These are phyloP conservation scores for Aspergillus pseudoterreus DNA, from an alignment of 2,329 filamentous ascomycete genomes.

Conservation along the genomic window DNA sequence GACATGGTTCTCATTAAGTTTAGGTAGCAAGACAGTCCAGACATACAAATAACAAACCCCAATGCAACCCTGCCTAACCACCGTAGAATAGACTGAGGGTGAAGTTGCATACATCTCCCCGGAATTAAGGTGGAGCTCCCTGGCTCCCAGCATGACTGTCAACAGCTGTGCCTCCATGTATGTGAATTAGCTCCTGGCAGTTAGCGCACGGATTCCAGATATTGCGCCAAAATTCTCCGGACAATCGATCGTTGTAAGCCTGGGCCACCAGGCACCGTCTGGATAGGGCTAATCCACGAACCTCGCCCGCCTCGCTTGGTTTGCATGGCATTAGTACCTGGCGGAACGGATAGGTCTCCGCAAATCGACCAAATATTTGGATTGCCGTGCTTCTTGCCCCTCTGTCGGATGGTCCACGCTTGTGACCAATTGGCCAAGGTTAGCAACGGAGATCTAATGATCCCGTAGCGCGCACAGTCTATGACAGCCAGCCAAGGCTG, in stretches of 20 bases:
- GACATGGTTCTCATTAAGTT: too few species aligned
- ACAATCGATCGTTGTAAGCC: background rate
- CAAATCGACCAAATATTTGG: background rate
- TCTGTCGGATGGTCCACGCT: background rate
- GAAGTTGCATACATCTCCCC: too few species aligned
- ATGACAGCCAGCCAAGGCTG: background rate
- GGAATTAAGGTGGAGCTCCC: too few species aligned
- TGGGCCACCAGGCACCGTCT: background rate
- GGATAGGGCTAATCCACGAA: background rate
- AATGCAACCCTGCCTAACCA: too few species aligned
- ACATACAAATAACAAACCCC: too few species aligned
- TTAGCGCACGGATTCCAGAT: too few species aligned
- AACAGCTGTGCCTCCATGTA: too few species aligned
- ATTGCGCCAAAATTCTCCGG: background rate
- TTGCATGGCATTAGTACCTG: background rate
- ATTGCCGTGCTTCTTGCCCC: background rate
- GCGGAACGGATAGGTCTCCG: background rate
- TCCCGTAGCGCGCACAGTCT: background rate
- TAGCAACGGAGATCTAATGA: background rate
- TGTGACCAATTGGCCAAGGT: background rate
- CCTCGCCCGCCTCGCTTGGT: background rate
- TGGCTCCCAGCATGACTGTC: too few species aligned
- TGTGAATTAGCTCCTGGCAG: too few species aligned
- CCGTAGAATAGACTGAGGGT: too few species aligned
- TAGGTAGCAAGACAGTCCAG: too few species aligned